phyloP scores from a whole-genome alignment of 1,284 basidiomycete genomes.

The Sanghuangporus sanghuang region DNA sequence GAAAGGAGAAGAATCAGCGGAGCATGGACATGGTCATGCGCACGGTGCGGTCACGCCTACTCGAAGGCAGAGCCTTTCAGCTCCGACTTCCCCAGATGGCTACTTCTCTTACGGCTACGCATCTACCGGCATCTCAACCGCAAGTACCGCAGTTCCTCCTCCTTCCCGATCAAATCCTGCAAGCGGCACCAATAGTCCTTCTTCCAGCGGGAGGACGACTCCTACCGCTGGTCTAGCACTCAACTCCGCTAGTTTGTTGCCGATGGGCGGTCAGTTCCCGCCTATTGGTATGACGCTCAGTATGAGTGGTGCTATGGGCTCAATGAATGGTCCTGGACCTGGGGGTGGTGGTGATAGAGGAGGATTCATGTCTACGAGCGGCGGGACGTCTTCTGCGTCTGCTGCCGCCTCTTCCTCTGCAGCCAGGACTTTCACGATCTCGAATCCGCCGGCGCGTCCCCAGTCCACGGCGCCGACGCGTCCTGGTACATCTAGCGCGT shows the following conservation, averaged over 20 bases:
- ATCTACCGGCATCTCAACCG: neutral
- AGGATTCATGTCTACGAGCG: neutral
- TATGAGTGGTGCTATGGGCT: neutral
- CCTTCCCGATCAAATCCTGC: neutral
- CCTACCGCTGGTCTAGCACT: conserved; percentile 13
- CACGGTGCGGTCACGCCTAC: conserved; percentile 13
- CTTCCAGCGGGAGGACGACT: conserved; percentile 14
- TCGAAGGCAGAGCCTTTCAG: conserved; percentile 12
- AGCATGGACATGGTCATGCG: neutral
- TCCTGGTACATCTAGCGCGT: neutral
- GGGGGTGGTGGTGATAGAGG: neutral
- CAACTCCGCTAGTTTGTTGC: neutral
- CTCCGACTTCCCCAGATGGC: conserved; percentile 16
- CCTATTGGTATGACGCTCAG: neutral
- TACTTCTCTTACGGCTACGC: neutral
- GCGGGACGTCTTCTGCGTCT: conserved; percentile 14
- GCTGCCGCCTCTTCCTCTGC: conserved; percentile 3
- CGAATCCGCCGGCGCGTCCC: neutral
- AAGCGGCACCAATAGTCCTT: conserved; percentile 1
- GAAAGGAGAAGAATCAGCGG: conserved; percentile 19
- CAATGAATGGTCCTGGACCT: neutral
- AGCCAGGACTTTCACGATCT: neutral
- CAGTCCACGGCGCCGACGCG: conserved; percentile 1
- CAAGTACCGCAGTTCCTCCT: conserved; percentile 5
- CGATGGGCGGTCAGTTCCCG: neutral